phyloP scores from a whole-genome alignment of 2,329 filamentous ascomycete genomes.

The Colletotrichum sp. region DNA sequence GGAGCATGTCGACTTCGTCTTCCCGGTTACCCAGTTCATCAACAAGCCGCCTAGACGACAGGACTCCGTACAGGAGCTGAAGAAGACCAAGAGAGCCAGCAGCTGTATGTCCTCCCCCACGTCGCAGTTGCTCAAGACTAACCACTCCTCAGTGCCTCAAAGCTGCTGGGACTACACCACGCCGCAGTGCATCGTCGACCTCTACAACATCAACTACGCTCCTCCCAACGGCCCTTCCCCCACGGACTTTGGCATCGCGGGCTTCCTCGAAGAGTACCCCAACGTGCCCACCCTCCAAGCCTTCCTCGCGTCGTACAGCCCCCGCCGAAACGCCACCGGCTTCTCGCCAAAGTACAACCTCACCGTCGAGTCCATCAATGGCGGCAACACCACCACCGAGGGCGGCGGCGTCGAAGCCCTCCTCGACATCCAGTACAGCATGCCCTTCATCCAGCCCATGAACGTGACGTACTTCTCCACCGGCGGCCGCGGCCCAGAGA shows the following conservation, averaged over 20 bases:
- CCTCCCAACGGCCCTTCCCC: background rate
- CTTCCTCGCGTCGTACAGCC: slow-evolving; percentile 5
- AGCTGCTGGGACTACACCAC: slow-evolving; percentile 28
- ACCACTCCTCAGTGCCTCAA: background rate
- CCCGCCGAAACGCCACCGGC: slow-evolving; percentile 14
- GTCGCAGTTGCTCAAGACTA: background rate
- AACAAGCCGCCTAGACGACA: slow-evolving; percentile 37
- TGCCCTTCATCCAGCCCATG: slow-evolving; percentile 6
- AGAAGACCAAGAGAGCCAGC: background rate
- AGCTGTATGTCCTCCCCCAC: background rate
- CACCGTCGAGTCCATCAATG: background rate
- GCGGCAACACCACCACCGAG: background rate
- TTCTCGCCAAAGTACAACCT: slow-evolving; percentile 2
- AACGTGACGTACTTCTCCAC: slow-evolving; percentile 1
- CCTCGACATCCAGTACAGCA: background rate
- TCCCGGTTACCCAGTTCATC: slow-evolving; percentile 55
- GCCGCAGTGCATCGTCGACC: slow-evolving; percentile 45
- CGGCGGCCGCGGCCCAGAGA: background rate
- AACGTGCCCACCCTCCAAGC: background rate
- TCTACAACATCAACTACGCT: slow-evolving; percentile 51
- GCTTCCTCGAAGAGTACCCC: slow-evolving; percentile 5
- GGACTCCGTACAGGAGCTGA: slow-evolving; percentile 23
- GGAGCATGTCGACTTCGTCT: slow-evolving; percentile 48
- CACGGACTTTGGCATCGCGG: slow-evolving; percentile 1
- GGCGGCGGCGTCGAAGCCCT: background rate